Conservation (phyloP, 441 rosid species). For the Monsonia emarginata region DNA sequence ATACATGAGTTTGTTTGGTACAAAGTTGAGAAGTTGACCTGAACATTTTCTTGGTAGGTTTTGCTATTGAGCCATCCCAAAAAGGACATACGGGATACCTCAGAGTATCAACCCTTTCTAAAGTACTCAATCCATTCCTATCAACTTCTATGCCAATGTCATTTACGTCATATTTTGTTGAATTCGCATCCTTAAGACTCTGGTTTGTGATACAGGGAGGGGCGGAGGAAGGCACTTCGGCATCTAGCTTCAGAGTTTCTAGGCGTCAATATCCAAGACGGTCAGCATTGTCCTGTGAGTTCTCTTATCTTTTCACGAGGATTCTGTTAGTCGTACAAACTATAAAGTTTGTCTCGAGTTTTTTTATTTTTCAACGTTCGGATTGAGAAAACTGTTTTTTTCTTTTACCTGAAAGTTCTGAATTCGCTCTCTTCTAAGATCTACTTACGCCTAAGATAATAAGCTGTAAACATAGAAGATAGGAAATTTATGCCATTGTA, state of each 20-base stretch:
- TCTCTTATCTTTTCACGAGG: conserved; percentile 11
- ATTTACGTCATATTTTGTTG: not conserved
- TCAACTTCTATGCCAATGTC: not conserved
- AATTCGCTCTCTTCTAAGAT: too few species aligned
- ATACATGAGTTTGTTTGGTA: not conserved
- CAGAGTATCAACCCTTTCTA: conserved; percentile 66
- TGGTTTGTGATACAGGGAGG: conserved; percentile 38
- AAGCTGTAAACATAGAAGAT: not conserved
- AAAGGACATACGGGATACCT: conserved; percentile 65
- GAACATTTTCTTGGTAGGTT: conserved; percentile 32
- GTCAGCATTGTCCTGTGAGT: conserved; percentile 93
- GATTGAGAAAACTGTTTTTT: too few species aligned
- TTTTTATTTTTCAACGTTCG: too few species aligned
- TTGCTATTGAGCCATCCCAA: conserved; percentile 74
- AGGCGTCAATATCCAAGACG: conserved; percentile 68
- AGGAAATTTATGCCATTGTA: not conserved
- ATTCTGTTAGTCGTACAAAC: not conserved
- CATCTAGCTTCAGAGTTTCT: conserved; percentile 76
- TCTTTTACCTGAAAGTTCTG: too few species aligned
- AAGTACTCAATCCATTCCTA: conserved; percentile 33
- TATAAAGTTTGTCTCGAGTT: not conserved
- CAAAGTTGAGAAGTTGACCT: conserved; percentile 1
- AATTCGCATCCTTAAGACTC: not conserved
- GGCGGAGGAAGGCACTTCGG: conserved; percentile 52
- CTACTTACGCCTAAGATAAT: not conserved